phyloP scores from a whole-genome alignment of 1,139 yeast genomes.

The Nakaseomyces kungkrabaensis region DNA sequence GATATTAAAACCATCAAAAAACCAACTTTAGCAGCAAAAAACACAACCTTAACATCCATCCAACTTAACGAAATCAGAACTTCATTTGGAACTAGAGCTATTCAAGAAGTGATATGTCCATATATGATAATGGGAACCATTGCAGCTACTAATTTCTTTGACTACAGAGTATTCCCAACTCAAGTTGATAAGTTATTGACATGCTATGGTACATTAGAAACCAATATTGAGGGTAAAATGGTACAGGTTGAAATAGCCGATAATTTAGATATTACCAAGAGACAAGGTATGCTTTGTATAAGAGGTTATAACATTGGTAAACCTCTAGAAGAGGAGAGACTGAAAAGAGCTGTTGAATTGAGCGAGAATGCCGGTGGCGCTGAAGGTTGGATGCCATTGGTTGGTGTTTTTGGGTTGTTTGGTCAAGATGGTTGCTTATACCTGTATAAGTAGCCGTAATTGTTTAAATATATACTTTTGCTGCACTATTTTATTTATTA shows the following conservation, averaged over 20 bases:
- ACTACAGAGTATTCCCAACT: slow-evolving; percentile 41
- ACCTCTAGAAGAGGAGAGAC: slow-evolving; percentile 27
- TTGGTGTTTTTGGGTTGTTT: slow-evolving; percentile 45
- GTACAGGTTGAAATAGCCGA: slow-evolving; percentile 36
- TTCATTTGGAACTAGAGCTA: slow-evolving; percentile 39
- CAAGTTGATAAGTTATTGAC: slow-evolving; percentile 22
- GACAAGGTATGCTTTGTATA: slow-evolving; percentile 43
- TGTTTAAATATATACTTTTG: too few species aligned
- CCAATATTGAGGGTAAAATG: slow-evolving; percentile 32
- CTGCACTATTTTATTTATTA: not conserved
- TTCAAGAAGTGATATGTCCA: slow-evolving; percentile 41
- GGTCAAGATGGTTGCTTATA: slow-evolving; percentile 68
- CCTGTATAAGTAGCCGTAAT: slow-evolving; percentile 12
- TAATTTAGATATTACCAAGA: slow-evolving; percentile 29
- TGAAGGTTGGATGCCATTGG: slow-evolving; percentile 55
- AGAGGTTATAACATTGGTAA: slow-evolving; percentile 65
- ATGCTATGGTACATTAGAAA: slow-evolving; percentile 30
- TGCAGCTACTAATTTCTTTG: slow-evolving; percentile 49
- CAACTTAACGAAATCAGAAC: slow-evolving; percentile 40
- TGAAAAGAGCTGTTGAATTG: slow-evolving; percentile 24
- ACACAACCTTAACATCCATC: slow-evolving; percentile 22
- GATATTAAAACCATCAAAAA: slow-evolving; percentile 12
- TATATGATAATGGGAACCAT: slow-evolving; percentile 48
- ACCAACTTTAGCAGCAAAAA: slow-evolving; percentile 4
- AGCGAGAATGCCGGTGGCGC: slow-evolving; percentile 33